Evolutionary conservation across 495 filamentous ascomycete species (phyloP), one percentile per base, ranked within the genome.

Genomic region (Penicillium flavigenum): DNA sequence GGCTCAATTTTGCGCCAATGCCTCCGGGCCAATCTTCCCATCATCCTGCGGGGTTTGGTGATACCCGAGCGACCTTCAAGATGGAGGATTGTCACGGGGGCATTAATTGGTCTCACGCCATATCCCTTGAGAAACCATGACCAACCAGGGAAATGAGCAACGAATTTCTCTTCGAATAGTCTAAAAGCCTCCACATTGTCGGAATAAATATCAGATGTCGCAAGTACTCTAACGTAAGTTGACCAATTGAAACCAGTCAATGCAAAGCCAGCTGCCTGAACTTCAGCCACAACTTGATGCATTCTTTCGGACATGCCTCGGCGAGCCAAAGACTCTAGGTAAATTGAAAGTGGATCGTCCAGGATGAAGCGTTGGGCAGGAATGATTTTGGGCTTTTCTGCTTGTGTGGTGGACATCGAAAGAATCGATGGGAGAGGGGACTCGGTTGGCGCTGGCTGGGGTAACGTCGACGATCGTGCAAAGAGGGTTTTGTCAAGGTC

Each of bases 91-190:
- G 65, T 54, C 12, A 48, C 47, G 24, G 74, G 70, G 22, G 71
- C 61, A 43, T 59, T 62, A 3, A 62, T 42, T 19, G 66, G 78
- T 42, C 63, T 73, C 29, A 69, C 34, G 32, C 66, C 72, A 47
- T 57, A 59, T 54, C 66, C 69, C 61, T 56, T 61, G n/a, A 65
- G 63, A 47, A 79, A 46, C 47, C 62, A 53, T 5, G 69, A 65
- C 91, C 91, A 96, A 20, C 88, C 88, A 3, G 78, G 78, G 81
- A 89, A 95, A 43, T 81, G 75, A 5, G 81, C 82, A 82, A 93
- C 91, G 54, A 96, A 83, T 32, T 84, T 79, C 12, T 73, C 59
- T 71, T 96, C 91, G 72, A 87, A 91, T 20, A 83, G 60, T 31
- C 64, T 51, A 66, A 94, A 94, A 39, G 90, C 89, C 24, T 74